Conservation (phyloP, 306 rosid genomes). For the Trifolium pratense region DNA sequence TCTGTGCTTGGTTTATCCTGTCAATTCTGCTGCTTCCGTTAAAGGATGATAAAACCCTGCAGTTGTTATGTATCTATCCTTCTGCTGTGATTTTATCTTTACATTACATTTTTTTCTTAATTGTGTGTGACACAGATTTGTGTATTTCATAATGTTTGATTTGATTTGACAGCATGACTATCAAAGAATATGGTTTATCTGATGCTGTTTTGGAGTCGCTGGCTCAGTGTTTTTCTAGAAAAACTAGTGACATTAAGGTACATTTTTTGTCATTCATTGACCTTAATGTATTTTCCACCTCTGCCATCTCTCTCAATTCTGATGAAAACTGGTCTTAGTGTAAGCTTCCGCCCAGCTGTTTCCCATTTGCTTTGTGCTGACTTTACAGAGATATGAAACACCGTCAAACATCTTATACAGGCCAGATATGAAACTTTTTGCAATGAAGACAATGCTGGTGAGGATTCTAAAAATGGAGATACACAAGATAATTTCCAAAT, state of each 20-base stretch:
- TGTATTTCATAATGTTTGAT: constrained; percentile 40
- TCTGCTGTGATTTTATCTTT: constrained; percentile 6
- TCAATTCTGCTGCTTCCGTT: constrained; percentile 14
- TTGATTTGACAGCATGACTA: constrained; percentile 71
- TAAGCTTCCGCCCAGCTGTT: constrained; percentile 85
- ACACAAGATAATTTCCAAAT: constrained; percentile 60
- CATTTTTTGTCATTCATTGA: constrained; percentile 9
- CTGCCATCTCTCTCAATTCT: constrained; percentile 43
- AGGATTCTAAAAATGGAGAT: constrained; percentile 58
- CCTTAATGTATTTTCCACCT: constrained; percentile 36
- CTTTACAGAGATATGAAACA: constrained; percentile 96
- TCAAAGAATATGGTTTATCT: constrained; percentile 74
- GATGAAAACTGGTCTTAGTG: constrained; percentile 71
- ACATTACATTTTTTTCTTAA: constrained; percentile 27
- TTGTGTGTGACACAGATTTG: constrained; percentile 35
- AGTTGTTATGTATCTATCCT: constrained; percentile 17
- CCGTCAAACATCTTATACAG: constrained; percentile 96
- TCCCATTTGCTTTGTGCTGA: constrained; percentile 93
- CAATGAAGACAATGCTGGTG: constrained; percentile 59
- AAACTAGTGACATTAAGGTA: constrained; percentile 80
- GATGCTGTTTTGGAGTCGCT: constrained; percentile 75
- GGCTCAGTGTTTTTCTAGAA: constrained; percentile 83
- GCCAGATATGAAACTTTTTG: constrained; percentile 79
- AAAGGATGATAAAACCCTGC: neutral
- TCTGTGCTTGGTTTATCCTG: constrained; percentile 20